Base-by-base conservation (phyloP, 495 filamentous ascomycete species). In the Melanomma pulvis-pyrius region DNA sequence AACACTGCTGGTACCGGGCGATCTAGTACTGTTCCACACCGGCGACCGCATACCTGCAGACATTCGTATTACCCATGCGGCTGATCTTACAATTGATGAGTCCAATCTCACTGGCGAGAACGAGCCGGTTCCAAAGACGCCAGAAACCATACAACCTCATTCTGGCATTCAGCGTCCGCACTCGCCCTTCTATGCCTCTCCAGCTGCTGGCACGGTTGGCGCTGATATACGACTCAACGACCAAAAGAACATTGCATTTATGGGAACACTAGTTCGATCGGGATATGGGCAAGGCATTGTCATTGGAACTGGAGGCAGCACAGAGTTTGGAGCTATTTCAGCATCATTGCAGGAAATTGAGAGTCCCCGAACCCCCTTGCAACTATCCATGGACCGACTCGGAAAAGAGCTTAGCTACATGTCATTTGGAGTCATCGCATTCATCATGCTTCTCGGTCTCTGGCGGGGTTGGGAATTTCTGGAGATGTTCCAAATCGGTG, bases 31-130 rank as follows among this genome's bases (percentile, higher is more conserved):
- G 7, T 97, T 99, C 75, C 89, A 92, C 12, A 96, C 96, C 0
- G 94, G 94, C 48, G 94, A 99, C 72, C 90, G 96, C 29, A 94
- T 99, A 67, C 94, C 94, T 4, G 94, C 94, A 59, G 94, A 99
- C 76, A 89, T 99, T 61, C 88, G 94, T 39, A 96, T 99, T 51
- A 98, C 93, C 17, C 86, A 88, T 68, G 90, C 92, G 21, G 85
- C 88, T 1, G 91, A 97, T 72, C 77, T 99, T 47, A 87, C 91
- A 32, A 96, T 99, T 66, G 96, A 99, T 72, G 94, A 94, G 73
- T 98, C 94, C 9, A 99, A 99, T 74, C 79, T 99, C 60, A 99
- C 94, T 0, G 94, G 94, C 49, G 94, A 99, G 77, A 97, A 97
- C 67, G 92, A 96, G 73, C 92, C 94, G 15, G 90, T 97, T 21